Percentiles rank a stretch among this genome's conserved stretches.
Evolutionary conservation across 2,329 filamentous ascomycete species (phyloP).

Genomic region (Sporothrix pseudoabietina): DNA sequence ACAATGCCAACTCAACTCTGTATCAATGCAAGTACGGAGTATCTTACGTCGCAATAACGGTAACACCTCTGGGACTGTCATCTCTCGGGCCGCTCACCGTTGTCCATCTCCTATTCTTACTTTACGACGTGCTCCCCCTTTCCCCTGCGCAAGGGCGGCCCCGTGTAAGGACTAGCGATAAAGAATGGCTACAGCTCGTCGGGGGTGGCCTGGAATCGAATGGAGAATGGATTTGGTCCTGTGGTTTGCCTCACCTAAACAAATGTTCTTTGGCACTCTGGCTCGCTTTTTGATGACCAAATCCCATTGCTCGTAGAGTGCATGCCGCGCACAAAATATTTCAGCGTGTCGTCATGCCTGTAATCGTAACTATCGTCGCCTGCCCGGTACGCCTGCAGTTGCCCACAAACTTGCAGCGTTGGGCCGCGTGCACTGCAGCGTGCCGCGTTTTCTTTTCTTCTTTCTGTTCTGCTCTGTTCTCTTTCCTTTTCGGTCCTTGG

Average conservation of each 20-base stretch:
- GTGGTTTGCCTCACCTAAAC: background rate
- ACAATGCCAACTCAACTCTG: too few relatives aligned
- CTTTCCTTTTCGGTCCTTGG: slow-evolving; percentile 2
- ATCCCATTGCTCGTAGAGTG: background rate
- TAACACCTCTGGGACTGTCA: background rate
- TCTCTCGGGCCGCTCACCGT: background rate
- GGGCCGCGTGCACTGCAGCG: slow-evolving; percentile 5
- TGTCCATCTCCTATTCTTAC: background rate
- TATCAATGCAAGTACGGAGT: too few relatives aligned
- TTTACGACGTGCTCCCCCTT: background rate
- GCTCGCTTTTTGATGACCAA: background rate
- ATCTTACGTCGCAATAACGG: too few relatives aligned
- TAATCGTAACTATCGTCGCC: background rate
- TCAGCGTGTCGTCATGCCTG: slow-evolving; percentile 8
- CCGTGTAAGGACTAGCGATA: background rate
- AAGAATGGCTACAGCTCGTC: background rate
- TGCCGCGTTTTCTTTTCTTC: slow-evolving; percentile 5
- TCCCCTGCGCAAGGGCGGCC: slow-evolving; percentile 19
- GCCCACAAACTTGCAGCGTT: slow-evolving; percentile 13
- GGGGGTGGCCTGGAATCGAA: background rate
- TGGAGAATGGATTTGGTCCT: background rate
- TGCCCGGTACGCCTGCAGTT: background rate
- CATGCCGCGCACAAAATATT: background rate
- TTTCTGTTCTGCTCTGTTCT: background rate
- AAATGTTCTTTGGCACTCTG: background rate